phyloP scores from a whole-genome alignment of 192 early-diverging fungal species.

The Chytriomyces confervae region DNA sequence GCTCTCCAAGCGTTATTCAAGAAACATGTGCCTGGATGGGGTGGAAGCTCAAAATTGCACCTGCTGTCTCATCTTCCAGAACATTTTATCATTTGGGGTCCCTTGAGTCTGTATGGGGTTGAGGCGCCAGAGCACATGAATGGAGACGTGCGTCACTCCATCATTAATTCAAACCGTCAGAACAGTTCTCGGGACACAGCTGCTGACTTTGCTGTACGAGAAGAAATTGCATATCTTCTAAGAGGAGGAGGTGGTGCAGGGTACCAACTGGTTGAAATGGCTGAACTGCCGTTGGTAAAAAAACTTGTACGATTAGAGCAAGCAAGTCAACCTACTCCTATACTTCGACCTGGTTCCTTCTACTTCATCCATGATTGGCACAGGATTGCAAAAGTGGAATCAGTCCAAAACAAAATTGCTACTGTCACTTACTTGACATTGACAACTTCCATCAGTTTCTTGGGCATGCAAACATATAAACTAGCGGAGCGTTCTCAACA shows the following conservation, averaged over 20 bases:
- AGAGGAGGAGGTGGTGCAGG: not conserved
- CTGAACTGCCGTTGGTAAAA: not conserved
- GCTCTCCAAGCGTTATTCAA: not conserved
- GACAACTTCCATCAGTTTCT: not conserved
- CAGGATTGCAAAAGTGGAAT: conserved; percentile 3
- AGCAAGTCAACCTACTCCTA: not conserved
- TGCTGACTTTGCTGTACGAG: not conserved
- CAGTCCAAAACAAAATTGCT: not conserved
- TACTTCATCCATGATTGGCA: not conserved
- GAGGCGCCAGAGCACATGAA: conserved; percentile 15
- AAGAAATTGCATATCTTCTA: not conserved
- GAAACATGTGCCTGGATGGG: not conserved
- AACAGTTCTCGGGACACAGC: conserved; percentile 5
- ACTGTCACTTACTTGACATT: not conserved
- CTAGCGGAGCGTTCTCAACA: not conserved
- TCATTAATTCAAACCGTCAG: conserved; percentile 9
- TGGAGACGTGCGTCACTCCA: conserved; percentile 11
- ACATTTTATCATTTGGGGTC: conserved; percentile 10
- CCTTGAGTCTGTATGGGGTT: conserved; percentile 4
- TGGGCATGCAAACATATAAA: not conserved
- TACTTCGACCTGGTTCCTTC: not conserved
- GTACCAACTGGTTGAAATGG: not conserved
- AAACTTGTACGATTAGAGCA: not conserved
- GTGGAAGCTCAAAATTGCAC: not conserved
- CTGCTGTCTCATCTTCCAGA: not conserved